Base-by-base conservation (phyloP, 1,139 yeast species). In the Taphrina betulina region DNA sequence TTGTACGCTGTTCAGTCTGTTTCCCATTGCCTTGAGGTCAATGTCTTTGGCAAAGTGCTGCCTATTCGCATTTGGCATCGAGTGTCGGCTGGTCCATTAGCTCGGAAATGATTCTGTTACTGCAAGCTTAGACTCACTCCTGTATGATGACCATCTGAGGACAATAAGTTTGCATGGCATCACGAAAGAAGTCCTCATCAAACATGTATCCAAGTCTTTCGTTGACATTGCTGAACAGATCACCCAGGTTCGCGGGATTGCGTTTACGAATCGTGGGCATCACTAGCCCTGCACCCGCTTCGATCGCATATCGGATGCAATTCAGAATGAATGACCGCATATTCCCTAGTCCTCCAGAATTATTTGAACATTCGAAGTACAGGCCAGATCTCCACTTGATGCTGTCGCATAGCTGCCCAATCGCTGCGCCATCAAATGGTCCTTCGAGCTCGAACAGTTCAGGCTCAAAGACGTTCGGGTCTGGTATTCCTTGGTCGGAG, bases 251-350 rank as follows among this genome's bases (percentile, higher is more conserved):
- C n/a, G 31, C 17, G 5, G 29, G 33, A 14, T 24, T 23, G 5
- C 44, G 12, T 16, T 22, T 23, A 12, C 31, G 44, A 12, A 40
- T 40, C 4, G 44, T 40, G 7, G 44, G 44, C 44, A 40, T 40
- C 12, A 40, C 19, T n/a, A 40, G 8, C 14, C 31, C 20, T 5
- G 44, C 29, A 4, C 44, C 44, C 20, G 31, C 44, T 8, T 40
- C 44, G n/a, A 40, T 40, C 14, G 44, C 44, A 23, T 40, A 40
- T 5, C 44, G 44, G 17, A 40, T 7, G 23, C 44, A 40, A 14
- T 5, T 40, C 31, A 40, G 31, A 7, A 40, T 40, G 44, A 22
- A 40, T 4, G 44, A 40, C 4, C 44, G 12, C 31, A 40, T 40
- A 23, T 40, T 40, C 8, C 44, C 44, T 5, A 40, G 7, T 24